Base-by-base conservation (phyloP, 2,329 filamentous ascomycete species). In the Aspergillus aculeatinus region DNA sequence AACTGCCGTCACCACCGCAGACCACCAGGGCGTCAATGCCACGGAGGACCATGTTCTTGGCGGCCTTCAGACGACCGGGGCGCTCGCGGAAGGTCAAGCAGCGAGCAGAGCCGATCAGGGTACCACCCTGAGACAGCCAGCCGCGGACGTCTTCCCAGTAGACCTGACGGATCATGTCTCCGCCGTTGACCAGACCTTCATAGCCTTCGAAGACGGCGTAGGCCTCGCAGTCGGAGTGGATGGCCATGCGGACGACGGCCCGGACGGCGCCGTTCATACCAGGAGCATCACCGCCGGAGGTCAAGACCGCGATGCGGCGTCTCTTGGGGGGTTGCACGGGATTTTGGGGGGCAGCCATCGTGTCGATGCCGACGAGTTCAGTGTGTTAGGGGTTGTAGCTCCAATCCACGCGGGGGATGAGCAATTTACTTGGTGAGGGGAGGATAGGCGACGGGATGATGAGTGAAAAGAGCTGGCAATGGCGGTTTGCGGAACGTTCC, bases 1-100 rank as follows among this genome's bases (percentile, higher is more conserved):
- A 84, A 66, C 92, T 96, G 64, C 95, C 95, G 75, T 99, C 95
- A 80, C 95, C 95, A 75, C 95, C 95, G 76, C 94, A 98, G 74
- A 99, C 96, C 70, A 99, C 89, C 69, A 99, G 83, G 57, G 95
- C 95, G 74, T 99, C 92, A 67, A 99, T 98, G 72, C 95, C 95
- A 67, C 91, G 87, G 62, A 92, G 77, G 48, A 99, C 86, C 87
- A 99, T 89, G 81, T 99, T 97, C 83, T 94, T 96, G 60, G 95
- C 95, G 1, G 92, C 95, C 57, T 82, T 85, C 61, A 96, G 79
- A 65, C 95, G 89, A 19, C 95, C 95, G 31, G 88, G 81, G 51
- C 95, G 89, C 77, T 97, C 89, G 79, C 90, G 94, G 80, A 99
- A 99, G 59, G 87, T 88, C 87, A 89, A 91, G 81, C 93, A 96